These are phyloP conservation scores for Brassica incana DNA, from an alignment of 345 rosid species.

Conservation along the genomic window DNA sequence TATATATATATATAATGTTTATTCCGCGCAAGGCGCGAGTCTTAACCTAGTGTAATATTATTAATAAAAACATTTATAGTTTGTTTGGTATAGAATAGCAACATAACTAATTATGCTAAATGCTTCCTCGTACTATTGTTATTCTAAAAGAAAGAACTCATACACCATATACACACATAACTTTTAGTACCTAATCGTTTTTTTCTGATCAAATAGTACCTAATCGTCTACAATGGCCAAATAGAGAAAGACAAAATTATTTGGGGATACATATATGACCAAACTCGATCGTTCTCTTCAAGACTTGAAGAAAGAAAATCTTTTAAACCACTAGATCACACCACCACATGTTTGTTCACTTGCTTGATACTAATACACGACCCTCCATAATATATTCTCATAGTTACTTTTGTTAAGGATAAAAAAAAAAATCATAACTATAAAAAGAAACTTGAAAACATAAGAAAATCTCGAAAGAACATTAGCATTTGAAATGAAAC, in stretches of 20 bases:
- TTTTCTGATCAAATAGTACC: neutral
- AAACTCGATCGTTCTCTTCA: neutral
- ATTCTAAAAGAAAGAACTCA: neutral
- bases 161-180: neutral
- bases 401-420: neutral
- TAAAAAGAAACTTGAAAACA: slow-evolving; percentile 16
- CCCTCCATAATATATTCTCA: neutral
- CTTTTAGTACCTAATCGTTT: neutral
- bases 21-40: too few relatives aligned
- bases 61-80: neutral
- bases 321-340: slow-evolving; percentile 3
- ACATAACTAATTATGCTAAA: neutral
- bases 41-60: neutral
- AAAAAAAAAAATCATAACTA: neutral
- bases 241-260: neutral
- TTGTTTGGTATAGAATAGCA: slow-evolving; percentile 10
- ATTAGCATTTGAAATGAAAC: neutral
- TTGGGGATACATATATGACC: neutral
- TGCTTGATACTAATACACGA: neutral
- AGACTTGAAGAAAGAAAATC: neutral
- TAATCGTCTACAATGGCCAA: neutral
- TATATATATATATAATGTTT: too few relatives aligned
- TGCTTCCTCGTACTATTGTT: neutral
- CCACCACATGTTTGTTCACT: neutral
- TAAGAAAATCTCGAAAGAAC: slow-evolving; percentile 14